Base-by-base conservation (phyloP, 768 basidiomycete species). In the Leccinum aurantiacum region DNA sequence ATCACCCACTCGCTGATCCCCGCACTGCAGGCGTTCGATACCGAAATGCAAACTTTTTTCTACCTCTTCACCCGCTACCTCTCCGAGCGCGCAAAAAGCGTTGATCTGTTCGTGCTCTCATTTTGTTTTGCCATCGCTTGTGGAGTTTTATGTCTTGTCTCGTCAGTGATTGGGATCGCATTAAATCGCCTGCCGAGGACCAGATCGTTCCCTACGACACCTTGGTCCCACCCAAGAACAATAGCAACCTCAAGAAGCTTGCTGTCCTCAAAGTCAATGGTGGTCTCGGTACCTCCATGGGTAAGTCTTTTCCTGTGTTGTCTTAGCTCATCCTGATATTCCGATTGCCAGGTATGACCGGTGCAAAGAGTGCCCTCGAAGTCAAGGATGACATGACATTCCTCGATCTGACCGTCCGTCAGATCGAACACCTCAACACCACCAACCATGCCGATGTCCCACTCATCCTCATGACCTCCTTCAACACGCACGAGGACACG, bases 21-120 rank as follows among this genome's bases (percentile, higher is more conserved):
- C 54, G 64, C 35, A 49, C 47, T 58, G 24, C 72, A 89, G 87
- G 80, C 81, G 8, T 92, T 93, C 72, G 84, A 89, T 60, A 81
- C 81, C 27, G 90, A 95, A 78, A 92, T 94, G 91, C 83, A 88
- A 67, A 82, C 85, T 52, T 95, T 93, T 79, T 89, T 91, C 77
- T 79, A 84, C 66, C 83, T 95, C 58, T 91, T 91, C 76, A 89
- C 85, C 71, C 86, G 91, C 58, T 94, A 91, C 77, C 80, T 88
- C 60, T 77, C 82, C 19, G 88, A 91, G 70, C 84, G 84, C 62
- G 84, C 87, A 47, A 81, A 84, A 71, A 83, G 78, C 60, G 81
- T 89, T 64, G 83, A 84, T 71, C 78, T 93, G 92, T 93, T 63
- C 64, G 85, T 76, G 57, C 59, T 61, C 64, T 63, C 50, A 51